Conservation (phyloP, 2,329 filamentous ascomycete genomes). For the Fusarium armeniacum region DNA sequence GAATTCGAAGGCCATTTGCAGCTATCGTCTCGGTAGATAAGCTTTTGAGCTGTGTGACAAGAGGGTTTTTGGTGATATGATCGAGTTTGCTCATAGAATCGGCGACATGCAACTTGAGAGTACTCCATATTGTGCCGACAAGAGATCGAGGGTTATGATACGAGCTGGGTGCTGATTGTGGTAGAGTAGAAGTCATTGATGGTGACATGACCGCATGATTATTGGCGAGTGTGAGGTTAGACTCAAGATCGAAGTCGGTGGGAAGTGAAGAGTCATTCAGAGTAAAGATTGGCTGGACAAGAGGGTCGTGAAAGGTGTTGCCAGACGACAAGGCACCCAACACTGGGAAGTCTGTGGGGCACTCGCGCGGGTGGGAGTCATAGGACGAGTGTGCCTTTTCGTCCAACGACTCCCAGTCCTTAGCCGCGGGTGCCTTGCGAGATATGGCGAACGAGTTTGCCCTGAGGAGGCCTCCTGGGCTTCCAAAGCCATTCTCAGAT, state of each 20-base stretch:
- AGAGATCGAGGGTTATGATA: conserved; percentile 52
- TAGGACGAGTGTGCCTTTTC: conserved; percentile 51
- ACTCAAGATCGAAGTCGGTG: conserved; percentile 54
- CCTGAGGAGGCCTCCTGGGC: conserved; percentile 52
- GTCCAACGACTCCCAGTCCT: conserved; percentile 46
- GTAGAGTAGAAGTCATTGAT: conserved; percentile 27
- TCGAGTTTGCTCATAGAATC: conserved; percentile 61
- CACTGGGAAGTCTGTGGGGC: conserved; percentile 60
- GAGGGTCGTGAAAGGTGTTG: conserved; percentile 47
- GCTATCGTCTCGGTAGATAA: conserved; percentile 59
- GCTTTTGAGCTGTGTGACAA: conserved; percentile 58
- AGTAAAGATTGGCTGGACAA: conserved; percentile 56
- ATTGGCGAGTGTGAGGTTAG: conserved; percentile 57
- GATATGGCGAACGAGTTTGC: conserved; percentile 43
- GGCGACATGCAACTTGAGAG: conserved; percentile 62
- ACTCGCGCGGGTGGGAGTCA: conserved; percentile 56
- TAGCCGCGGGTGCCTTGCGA: conserved; percentile 44
- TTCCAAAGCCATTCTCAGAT: conserved; percentile 59
- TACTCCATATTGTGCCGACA: conserved; percentile 61
- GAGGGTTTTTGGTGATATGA: conserved; percentile 57
- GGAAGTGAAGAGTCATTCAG: conserved; percentile 54
- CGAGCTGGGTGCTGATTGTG: conserved; percentile 48
- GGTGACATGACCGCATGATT: conserved; percentile 43
- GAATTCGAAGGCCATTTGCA: conserved; percentile 58
- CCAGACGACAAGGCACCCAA: conserved; percentile 51